Base-by-base conservation (phyloP, 106 monocot genomes). In the Dioscorea zingiberensis region DNA sequence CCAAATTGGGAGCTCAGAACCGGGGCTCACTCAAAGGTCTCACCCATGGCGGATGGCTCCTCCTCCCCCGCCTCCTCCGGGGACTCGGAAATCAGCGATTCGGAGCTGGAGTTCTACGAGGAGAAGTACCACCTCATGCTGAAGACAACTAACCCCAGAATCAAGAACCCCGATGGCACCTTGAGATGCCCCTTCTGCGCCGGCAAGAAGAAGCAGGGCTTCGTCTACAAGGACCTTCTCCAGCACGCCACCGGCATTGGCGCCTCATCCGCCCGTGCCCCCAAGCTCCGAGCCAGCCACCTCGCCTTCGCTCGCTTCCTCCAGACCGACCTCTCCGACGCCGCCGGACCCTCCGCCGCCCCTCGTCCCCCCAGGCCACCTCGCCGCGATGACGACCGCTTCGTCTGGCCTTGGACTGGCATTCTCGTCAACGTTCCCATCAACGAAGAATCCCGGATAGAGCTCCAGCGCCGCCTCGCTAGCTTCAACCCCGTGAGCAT, bases 121-220 rank as follows among this genome's bases (percentile, higher is more conserved):
- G 63, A 63, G 21, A 70, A 77, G 29, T 45, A 59, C 9, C 80
- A 78, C 62, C 1, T 11, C 9, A 21, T 69, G 30, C 74, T 90
- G 26, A 71, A 75, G 65, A 17, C 66, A 21, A 44, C 62, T 25
- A 71, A 66, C 30, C 73, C 60, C 10, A 62, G 73, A 13, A 57
- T 87, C 15, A 49, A 18, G 25, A 85, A 83, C 19, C 71, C 82
- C 2, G 77, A 90, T 51, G 67, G 89, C 16, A 69, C 74, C 32
- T 63, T 71, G 28, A 69, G 76, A 11, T 86, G 91, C 71, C 81
- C 86, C 18, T 80, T 72, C 59, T 81, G 86, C 54, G 28, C 68
- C 46, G 81, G 88, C 13, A 84, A 88, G 70, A 88, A 84, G 76
- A 88, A 84, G 54, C 88, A 88, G 45, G 76, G 63, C 22, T 88